A percentile compares a stretch with the other conserved stretches of the same genome.
These are phyloP conservation scores for Lolium perenne DNA, from an alignment of 176 grass and related monocot species.

Conservation along the genomic window DNA sequence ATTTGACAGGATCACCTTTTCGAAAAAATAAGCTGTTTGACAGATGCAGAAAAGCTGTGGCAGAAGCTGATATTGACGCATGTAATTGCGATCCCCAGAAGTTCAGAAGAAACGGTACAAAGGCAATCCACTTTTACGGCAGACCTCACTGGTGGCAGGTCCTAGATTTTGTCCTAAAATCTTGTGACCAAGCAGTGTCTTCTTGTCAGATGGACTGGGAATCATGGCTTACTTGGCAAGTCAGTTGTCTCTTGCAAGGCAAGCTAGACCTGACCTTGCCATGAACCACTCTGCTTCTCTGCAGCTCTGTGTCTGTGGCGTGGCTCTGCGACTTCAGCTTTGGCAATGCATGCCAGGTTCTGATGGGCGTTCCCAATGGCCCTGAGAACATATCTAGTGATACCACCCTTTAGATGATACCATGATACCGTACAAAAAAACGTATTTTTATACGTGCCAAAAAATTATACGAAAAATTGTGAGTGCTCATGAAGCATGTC, in stretches of 20 bases:
- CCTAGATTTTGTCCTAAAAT: constrained; percentile 54
- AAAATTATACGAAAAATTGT: too few species aligned
- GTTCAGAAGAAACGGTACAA: constrained; percentile 13
- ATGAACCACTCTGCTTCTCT: constrained; percentile 27
- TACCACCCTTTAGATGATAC: too few species aligned
- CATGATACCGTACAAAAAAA: too few species aligned
- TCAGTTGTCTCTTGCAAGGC: constrained; percentile 63
- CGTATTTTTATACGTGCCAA: too few species aligned
- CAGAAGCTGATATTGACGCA: constrained; percentile 17
- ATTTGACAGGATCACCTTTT: background rate
- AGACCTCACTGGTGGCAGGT: constrained; percentile 30
- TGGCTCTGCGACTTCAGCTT: constrained; percentile 22
- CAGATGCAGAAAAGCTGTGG: constrained; percentile 20
- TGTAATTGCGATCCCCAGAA: constrained; percentile 29
- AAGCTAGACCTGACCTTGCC: constrained; percentile 41
- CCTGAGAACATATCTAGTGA: too few species aligned
- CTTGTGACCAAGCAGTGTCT: constrained; percentile 43
- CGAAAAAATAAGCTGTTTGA: too few species aligned
- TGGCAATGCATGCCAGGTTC: constrained; percentile 26
- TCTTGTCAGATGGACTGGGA: constrained; percentile 42
- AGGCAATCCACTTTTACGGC: constrained; percentile 24
- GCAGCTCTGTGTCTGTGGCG: constrained; percentile 1
- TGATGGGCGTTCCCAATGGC: too few species aligned
- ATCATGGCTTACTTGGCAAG: constrained; percentile 35
- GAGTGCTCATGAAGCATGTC: too few species aligned